These are phyloP conservation scores for Puccinia novopanici DNA, from an alignment of 1,284 basidiomycete species.

Conservation along the genomic window DNA sequence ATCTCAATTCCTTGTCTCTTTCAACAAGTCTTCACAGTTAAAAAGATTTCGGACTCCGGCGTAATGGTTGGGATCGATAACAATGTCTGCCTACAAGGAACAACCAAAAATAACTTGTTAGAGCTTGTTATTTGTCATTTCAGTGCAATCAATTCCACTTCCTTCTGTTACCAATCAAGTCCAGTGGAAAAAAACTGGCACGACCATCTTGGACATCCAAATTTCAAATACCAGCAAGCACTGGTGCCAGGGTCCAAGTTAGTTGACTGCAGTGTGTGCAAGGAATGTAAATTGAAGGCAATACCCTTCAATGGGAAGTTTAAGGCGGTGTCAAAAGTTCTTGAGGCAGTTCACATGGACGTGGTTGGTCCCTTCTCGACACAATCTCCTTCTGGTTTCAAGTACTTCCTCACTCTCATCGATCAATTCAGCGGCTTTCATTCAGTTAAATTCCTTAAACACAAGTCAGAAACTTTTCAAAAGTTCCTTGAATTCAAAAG, in stretches of 20 bases:
- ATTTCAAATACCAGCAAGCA: not conserved
- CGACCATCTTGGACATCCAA: not conserved
- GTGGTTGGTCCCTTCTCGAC: conserved; percentile 6
- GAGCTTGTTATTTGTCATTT: not conserved
- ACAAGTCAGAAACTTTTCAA: not conserved
- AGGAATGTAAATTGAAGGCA: not conserved
- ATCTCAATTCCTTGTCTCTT: not conserved
- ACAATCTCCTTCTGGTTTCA: too few species aligned
- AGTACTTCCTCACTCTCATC: too few species aligned
- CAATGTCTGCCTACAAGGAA: too few species aligned
- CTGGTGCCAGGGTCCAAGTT: not conserved
- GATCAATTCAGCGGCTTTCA: too few species aligned
- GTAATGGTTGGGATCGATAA: too few species aligned
- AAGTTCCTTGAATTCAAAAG: conserved; percentile 4
- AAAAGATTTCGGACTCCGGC: too few species aligned
- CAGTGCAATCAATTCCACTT: not conserved
- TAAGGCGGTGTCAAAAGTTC: not conserved
- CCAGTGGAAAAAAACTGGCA: not conserved
- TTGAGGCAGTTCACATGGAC: not conserved
- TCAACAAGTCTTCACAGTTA: not conserved
- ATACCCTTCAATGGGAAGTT: not conserved
- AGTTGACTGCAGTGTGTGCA: not conserved
- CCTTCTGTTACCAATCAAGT: not conserved
- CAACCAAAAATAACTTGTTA: not conserved
- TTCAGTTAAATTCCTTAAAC: not conserved